phyloP scores from a whole-genome alignment of 169 alveolate genomes.

The Plasmodium coatneyi region DNA sequence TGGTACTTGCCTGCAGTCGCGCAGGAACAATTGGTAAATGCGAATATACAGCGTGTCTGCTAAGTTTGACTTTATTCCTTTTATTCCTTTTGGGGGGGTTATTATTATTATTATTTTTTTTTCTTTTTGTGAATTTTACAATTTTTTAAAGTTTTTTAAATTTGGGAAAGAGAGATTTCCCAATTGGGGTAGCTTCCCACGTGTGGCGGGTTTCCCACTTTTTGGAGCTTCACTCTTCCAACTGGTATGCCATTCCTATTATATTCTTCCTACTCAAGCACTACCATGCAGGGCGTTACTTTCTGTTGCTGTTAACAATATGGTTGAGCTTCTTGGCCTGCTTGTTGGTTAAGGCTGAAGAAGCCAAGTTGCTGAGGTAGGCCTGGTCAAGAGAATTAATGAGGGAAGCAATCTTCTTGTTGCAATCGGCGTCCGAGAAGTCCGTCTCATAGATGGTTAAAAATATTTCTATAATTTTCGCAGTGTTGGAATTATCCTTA shows the following conservation, averaged over 20 bases:
- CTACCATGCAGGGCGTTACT: neutral
- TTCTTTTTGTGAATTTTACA: neutral
- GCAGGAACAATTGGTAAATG: neutral
- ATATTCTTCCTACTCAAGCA: neutral
- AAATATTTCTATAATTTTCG: conserved; percentile 84
- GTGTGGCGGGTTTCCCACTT: neutral
- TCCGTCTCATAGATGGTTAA: conserved; percentile 87
- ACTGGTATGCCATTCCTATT: neutral
- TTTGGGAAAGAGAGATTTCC: neutral
- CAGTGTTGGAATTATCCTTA: conserved; percentile 84
- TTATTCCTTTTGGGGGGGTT: neutral
- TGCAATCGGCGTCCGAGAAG: conserved; percentile 85
- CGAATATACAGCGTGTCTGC: neutral
- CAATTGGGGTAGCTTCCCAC: neutral
- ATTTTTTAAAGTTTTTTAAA: neutral
- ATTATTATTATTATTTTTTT: neutral
- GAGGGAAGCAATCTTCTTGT: conserved; percentile 80
- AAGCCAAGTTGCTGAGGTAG: conserved; percentile 80
- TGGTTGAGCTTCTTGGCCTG: conserved; percentile 80
- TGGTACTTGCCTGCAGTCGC: neutral
- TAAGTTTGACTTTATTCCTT: neutral
- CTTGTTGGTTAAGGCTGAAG: conserved; percentile 81
- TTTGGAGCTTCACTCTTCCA: neutral
- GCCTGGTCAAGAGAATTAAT: conserved; percentile 83
- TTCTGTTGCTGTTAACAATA: conserved; percentile 65